A percentile compares a stretch with the other conserved stretches of the same genome.
Evolutionary conservation across 176 grass and related monocot genomes (phyloP).

Genomic region (Hyparrhenia diplandra): DNA sequence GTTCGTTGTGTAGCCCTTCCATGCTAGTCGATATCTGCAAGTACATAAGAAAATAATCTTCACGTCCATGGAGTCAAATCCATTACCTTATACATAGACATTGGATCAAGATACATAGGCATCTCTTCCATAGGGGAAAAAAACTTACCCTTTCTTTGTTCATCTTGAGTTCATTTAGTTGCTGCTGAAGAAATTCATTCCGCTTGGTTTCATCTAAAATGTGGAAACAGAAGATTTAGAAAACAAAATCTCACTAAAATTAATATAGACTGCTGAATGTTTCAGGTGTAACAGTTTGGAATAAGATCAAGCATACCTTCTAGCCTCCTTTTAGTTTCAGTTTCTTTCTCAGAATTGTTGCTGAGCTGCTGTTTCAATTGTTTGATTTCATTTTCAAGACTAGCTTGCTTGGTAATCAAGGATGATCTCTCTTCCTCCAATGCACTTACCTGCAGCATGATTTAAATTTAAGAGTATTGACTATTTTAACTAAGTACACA

Average conservation of each 20-base stretch:
- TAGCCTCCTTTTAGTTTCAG: slow-evolving; percentile 13
- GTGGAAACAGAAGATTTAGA: slow-evolving; percentile 24
- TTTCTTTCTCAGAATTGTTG: slow-evolving; percentile 43
- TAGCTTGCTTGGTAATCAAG: slow-evolving; percentile 35
- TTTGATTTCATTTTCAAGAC: slow-evolving; percentile 74
- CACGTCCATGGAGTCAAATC: background rate
- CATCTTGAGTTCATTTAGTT: slow-evolving; percentile 74
- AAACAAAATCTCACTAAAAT: background rate
- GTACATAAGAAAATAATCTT: background rate
- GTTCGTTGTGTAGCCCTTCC: slow-evolving; percentile 60
- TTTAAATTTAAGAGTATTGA: slow-evolving; percentile 18
- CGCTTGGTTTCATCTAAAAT: slow-evolving; percentile 67
- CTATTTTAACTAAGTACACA: background rate
- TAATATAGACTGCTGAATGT: too few relatives aligned
- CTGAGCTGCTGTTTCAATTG: slow-evolving; percentile 60
- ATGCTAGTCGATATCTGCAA: slow-evolving; percentile 50
- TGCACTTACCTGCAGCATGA: slow-evolving; percentile 55
- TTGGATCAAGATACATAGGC: background rate
- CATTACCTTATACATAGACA: background rate
- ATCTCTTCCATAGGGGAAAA: background rate
- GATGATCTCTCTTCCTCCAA: slow-evolving; percentile 44
- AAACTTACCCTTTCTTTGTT: slow-evolving; percentile 66
- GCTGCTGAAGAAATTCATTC: slow-evolving; percentile 52
- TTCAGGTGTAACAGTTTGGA: too few relatives aligned
- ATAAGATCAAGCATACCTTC: too few relatives aligned